phyloP scores from a whole-genome alignment of 1,284 basidiomycete species.

The Leccinum proximum region DNA sequence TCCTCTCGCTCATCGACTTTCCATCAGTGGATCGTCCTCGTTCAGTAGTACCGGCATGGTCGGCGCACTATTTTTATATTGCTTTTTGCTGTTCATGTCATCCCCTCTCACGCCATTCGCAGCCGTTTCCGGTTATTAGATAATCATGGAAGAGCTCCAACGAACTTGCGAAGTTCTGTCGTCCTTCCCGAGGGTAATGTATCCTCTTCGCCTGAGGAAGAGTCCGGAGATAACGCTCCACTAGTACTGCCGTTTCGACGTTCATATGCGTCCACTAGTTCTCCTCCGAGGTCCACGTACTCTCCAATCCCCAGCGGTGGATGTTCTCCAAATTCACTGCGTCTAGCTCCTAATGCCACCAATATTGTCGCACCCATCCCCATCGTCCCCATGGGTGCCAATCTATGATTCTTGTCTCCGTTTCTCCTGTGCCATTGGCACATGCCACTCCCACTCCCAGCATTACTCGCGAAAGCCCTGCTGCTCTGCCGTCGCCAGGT shows the following conservation, averaged over 20 bases:
- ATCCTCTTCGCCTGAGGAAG: slow-evolving; percentile 34
- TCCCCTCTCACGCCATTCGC: slow-evolving; percentile 78
- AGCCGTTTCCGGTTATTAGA: slow-evolving; percentile 69
- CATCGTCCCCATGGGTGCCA: slow-evolving; percentile 14
- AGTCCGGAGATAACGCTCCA: slow-evolving; percentile 39
- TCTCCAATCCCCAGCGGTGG: slow-evolving; percentile 19
- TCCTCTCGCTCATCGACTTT: slow-evolving; percentile 1
- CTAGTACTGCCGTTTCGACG: slow-evolving; percentile 34
- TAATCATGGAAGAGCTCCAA: slow-evolving; percentile 28
- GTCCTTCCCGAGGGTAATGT: slow-evolving; percentile 23
- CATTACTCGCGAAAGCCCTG: slow-evolving; percentile 18
- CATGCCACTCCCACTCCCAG: slow-evolving; percentile 21
- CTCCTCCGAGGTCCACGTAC: slow-evolving; percentile 22
- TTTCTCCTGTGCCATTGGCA: slow-evolving; percentile 16
- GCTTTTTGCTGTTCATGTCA: slow-evolving; percentile 55
- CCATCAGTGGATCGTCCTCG: slow-evolving; percentile 63
- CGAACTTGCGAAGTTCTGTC: slow-evolving; percentile 14
- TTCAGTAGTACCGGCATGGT: slow-evolving; percentile 63
- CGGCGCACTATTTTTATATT: slow-evolving; percentile 67
- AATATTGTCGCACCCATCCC: slow-evolving; percentile 24
- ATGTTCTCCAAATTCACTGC: slow-evolving; percentile 17
- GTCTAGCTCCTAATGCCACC: slow-evolving; percentile 17
- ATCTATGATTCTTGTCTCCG: slow-evolving; percentile 15
- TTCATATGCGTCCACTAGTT: slow-evolving; percentile 35
- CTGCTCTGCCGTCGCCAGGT: slow-evolving; percentile 38